Evolutionary conservation across 163 green algal genomes (phyloP), one percentile per base, ranked within the genome.

Genomic region (Smithsoniella earleae): DNA sequence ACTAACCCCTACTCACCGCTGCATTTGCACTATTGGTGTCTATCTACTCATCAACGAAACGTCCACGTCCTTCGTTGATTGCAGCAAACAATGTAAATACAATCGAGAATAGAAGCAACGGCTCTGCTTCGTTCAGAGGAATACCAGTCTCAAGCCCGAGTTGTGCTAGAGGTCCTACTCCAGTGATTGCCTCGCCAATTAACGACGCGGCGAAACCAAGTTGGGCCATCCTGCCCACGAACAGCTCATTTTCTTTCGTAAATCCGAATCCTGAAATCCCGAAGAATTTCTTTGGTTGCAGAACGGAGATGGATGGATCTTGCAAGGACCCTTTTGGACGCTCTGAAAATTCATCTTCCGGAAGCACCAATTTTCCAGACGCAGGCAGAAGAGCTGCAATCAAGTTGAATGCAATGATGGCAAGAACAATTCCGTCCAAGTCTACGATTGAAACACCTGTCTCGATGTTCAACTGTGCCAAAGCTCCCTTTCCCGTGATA

Each of bases 161-260:
- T 83, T 95, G 89, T 13, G 73, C 87, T 31, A 95, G 66, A 6
- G 86, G 81, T 30, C 89, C 89, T 77, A 90, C 85, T 43, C 89
- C 89, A 2, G 89, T 93, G 8, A 90, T 31, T 2, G 78, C 65
- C 78, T 92, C 84, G 16, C 86, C 86, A 10, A 92, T 77, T 1
- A 90, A 38, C 20, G 62, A 76, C n/a, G 83, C 83, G 6, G 85
- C 85, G 75, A 92, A 90, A 66, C 86, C 86, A 22, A 92, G 81
- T 79, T 89, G 84, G n/a, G 85, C 86, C 74, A 90, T 63, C 52
- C 86, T 79, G 44, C 88, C 88, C 2, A 90, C 88, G 69, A 92
- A 90, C 3, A 89, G 66, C 79, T 90, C 85, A 46, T 89, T 89
- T 25, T 80, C 76, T 54, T 86, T 84, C 13, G 85, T 89, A 76